A percentile compares a stretch with the other conserved stretches of the same genome.
phyloP scores from a whole-genome alignment of 805 yeast genomes.

The Lachancea sp. region DNA sequence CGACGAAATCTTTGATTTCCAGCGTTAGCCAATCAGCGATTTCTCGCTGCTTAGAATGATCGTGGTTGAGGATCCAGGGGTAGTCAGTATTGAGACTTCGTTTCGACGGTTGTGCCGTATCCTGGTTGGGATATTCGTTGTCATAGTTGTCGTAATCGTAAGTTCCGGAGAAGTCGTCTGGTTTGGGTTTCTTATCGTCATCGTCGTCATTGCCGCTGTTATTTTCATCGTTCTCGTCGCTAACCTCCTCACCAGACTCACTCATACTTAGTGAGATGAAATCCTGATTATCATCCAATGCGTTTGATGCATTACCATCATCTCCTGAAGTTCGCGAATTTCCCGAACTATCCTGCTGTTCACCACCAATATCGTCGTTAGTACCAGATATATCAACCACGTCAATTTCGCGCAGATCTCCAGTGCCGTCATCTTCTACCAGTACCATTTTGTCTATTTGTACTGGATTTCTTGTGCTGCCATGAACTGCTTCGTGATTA shows the following conservation, averaged over 20 bases:
- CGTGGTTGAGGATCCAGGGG: constrained; percentile 78
- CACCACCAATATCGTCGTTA: background rate
- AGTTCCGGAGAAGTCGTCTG: constrained; percentile 11
- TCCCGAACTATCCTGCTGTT: background rate
- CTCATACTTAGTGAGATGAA: constrained; percentile 38
- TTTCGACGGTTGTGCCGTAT: constrained; percentile 5
- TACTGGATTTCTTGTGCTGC: background rate
- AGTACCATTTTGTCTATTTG: background rate
- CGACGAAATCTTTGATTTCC: constrained; percentile 79
- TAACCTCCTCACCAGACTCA: constrained; percentile 19
- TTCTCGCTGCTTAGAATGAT: constrained; percentile 69
- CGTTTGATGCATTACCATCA: constrained; percentile 18
- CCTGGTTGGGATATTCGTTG: constrained; percentile 6
- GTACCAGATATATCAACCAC: constrained; percentile 13
- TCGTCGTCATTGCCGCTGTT: too few relatives aligned
- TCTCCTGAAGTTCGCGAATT: background rate
- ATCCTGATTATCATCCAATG: constrained; percentile 36
- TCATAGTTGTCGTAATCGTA: constrained; percentile 15
- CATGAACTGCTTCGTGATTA: constrained; percentile 8
- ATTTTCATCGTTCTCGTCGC: constrained; percentile 10
- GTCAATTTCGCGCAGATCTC: constrained; percentile 8
- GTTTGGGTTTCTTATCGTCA: too few relatives aligned
- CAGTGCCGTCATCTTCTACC: constrained; percentile 23
- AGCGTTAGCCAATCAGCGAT: constrained; percentile 80
- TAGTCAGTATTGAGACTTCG: constrained; percentile 26